Conservation (phyloP, 2,329 filamentous ascomycete genomes). For the Neophaeococcomyces aloes region DNA sequence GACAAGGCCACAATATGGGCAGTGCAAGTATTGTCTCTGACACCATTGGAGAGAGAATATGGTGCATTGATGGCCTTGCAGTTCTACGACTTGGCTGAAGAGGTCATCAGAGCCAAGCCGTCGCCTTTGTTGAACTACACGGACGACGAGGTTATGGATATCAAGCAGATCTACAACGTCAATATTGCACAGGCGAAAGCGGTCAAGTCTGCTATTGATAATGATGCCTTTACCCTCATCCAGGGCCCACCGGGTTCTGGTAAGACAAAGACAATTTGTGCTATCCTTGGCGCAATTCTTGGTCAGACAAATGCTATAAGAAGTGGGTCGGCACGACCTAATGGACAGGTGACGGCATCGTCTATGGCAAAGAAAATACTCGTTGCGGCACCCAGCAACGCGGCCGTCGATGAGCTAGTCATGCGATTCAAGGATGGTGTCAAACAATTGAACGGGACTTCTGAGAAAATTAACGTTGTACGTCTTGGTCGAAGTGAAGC, state of each 20-base stretch:
- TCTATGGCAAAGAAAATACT: conserved; percentile 66
- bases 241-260: conserved; percentile 94
- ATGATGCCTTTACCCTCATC: conserved; percentile 93
- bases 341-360: conserved; percentile 20
- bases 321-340: conserved; percentile 11
- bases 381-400: conserved; percentile 96
- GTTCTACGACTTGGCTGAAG: conserved; percentile 91
- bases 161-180: conserved; percentile 68
- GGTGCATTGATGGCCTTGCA: conserved; percentile 81
- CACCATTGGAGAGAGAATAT: conserved; percentile 89
- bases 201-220: conserved; percentile 82
- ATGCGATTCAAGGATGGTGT: conserved; percentile 83
- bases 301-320: conserved; percentile 28
- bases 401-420: conserved; percentile 90
- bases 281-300: conserved; percentile 70
- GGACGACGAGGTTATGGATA: conserved; percentile 57
- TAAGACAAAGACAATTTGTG: conserved; percentile 96
- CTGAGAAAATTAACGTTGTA: conserved; percentile 71
- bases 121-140: conserved; percentile 77
- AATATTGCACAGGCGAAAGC: conserved; percentile 86
- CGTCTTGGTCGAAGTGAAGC: conserved; percentile 84
- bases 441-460: conserved; percentile 61
- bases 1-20: conserved; percentile 62
- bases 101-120: conserved; percentile 79
- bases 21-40: conserved; percentile 83